phyloP scores from a whole-genome alignment of 306 rosid genomes.

The Acacia melanoxylon region DNA sequence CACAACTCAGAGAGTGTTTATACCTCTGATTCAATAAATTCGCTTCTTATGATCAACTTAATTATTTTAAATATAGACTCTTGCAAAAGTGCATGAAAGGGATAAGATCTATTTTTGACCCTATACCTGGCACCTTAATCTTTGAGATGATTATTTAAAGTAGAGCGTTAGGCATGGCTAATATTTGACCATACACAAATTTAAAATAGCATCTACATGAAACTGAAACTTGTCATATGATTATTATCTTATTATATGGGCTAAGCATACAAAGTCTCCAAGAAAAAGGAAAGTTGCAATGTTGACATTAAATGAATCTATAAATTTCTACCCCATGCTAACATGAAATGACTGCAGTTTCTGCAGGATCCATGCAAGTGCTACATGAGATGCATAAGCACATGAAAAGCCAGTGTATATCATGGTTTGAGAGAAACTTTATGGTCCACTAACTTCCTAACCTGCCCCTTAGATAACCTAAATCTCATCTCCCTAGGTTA shows the following conservation, averaged over 20 bases:
- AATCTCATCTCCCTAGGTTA: not conserved
- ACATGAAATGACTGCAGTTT: not conserved
- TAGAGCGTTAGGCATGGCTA: not conserved
- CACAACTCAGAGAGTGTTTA: too few relatives aligned
- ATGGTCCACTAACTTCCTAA: not conserved
- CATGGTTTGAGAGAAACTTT: not conserved
- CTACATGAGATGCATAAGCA: not conserved
- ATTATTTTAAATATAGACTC: not conserved
- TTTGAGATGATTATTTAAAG: not conserved
- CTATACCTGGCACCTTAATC: not conserved
- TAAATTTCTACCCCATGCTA: not conserved
- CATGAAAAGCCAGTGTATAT: not conserved
- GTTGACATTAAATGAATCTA: not conserved
- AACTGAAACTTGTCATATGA: not conserved
- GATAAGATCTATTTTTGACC: not conserved
- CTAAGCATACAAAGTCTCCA: too few relatives aligned
- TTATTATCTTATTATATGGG: too few relatives aligned
- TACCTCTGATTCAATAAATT: too few relatives aligned
- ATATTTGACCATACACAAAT: not conserved
- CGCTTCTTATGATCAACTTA: conserved; percentile 7
- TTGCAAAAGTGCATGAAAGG: not conserved
- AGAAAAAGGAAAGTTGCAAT: too few relatives aligned
- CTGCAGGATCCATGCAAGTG: not conserved
- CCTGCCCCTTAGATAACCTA: not conserved
- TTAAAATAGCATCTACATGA: not conserved